phyloP scores from a whole-genome alignment of 345 rosid genomes.

The Eucalyptus virginea region DNA sequence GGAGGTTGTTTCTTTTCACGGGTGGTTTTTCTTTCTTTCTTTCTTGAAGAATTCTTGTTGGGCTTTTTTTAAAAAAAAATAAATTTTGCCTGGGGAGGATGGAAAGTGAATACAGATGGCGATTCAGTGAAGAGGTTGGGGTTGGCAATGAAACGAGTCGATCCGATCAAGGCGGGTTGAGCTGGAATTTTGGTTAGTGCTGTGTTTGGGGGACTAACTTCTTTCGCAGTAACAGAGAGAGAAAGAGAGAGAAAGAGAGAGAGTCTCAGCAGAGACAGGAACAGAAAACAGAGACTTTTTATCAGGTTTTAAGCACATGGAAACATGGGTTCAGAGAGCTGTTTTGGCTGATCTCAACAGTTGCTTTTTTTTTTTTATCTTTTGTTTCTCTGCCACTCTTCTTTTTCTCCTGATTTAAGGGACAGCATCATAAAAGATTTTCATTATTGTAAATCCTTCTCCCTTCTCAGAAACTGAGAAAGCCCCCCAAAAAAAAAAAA shows the following conservation, averaged over 20 bases:
- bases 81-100: background rate
- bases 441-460: background rate
- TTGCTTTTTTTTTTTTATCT: background rate
- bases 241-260: background rate
- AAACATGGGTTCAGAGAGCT: background rate
- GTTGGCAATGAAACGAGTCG: background rate
- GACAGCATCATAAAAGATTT: background rate
- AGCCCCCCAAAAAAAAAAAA: background rate
- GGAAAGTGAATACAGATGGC: background rate
- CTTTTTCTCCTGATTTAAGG: background rate
- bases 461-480: background rate
- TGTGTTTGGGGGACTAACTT: background rate
- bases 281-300: background rate
- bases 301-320: background rate
- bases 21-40: background rate
- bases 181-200: background rate
- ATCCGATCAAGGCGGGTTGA: slow-evolving; percentile 45
- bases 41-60: background rate
- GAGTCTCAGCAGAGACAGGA: background rate
- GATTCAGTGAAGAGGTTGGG: background rate
- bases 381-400: background rate
- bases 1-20: background rate
- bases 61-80: background rate
- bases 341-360: background rate
- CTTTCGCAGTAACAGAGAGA: background rate